phyloP scores from a whole-genome alignment of 2,329 filamentous ascomycete genomes.

The Monilinia aucupariae region DNA sequence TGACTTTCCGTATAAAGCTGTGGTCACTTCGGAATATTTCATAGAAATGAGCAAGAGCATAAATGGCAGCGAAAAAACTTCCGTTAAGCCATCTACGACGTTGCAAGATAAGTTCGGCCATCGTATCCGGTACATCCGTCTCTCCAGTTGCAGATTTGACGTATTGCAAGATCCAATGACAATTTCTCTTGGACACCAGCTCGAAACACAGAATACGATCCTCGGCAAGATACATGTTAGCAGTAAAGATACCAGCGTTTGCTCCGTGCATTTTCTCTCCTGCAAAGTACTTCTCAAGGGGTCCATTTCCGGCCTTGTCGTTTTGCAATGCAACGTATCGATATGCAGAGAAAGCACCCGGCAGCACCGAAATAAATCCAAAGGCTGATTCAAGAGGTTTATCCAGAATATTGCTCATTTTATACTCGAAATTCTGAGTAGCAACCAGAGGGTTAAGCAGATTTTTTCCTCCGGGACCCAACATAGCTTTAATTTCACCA shows the following conservation, averaged over 20 bases:
- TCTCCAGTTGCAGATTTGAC: slow-evolving; percentile 95
- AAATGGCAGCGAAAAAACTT: slow-evolving; percentile 97
- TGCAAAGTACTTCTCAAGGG: slow-evolving; percentile 97
- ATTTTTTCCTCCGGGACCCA: slow-evolving; percentile 75
- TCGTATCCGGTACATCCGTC: slow-evolving; percentile 90
- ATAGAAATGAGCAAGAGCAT: slow-evolving; percentile 89
- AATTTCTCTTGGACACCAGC: slow-evolving; percentile 87
- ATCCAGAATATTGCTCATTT: slow-evolving; percentile 98
- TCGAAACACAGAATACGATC: slow-evolving; percentile 92
- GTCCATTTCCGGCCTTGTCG: slow-evolving; percentile 89
- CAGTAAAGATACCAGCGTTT: slow-evolving; percentile 93
- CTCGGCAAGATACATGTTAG: slow-evolving; percentile 91
- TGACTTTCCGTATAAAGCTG: slow-evolving; percentile 77
- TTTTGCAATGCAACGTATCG: slow-evolving; percentile 95
- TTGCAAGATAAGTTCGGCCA: slow-evolving; percentile 96
- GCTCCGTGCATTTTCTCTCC: slow-evolving; percentile 94
- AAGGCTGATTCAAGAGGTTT: slow-evolving; percentile 97
- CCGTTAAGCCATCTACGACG: slow-evolving; percentile 96
- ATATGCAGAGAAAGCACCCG: slow-evolving; percentile 91
- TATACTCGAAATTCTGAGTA: slow-evolving; percentile 99
- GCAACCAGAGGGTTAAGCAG: slow-evolving; percentile 91
- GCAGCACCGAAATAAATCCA: slow-evolving; percentile 95
- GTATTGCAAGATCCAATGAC: slow-evolving; percentile 96
- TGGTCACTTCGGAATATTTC: slow-evolving; percentile 94
- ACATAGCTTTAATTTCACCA: slow-evolving; percentile 96